Base-by-base conservation (phyloP, 176 grass and related monocot species). In the Neostapfia colusana region DNA sequence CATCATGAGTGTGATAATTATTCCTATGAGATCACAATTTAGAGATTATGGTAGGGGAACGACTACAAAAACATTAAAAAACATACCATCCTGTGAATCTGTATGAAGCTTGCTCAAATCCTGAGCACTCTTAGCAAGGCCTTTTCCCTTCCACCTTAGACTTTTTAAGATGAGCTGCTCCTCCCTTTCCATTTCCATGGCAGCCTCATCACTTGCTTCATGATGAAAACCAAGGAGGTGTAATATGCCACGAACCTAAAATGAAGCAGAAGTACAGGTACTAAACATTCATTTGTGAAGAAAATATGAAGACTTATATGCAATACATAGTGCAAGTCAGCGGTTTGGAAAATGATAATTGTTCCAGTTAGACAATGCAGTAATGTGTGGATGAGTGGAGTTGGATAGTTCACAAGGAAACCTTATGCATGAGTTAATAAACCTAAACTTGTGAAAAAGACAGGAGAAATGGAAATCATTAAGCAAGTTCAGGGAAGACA, bases 241-340 rank as follows among this genome's bases (percentile, higher is more conserved):
- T 77, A 98, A 84, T 79, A 98, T 78, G 48, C 95, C 95, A 63
- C 86, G 89, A 88, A 94, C 89, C 95, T 98, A 85, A 70, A 62
- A 69, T 34, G 72, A 34, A 62, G 65, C 55, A 37, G 26, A 68
- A 56, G 10, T 27, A 34, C 24, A 60, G 25, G 10, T 60, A 60
- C 65, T 64, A 54, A 78, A 55, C 12, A 46, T 42, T 73, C 50
- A 14, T 38, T 46, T 35, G 23, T 41, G 23, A 36, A 59, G 20
- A 23, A 48, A 48, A 67, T 17, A 26, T 60, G 34, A 38, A 67
- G 40, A 24, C 20, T 17, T 37, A 14, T 34, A 68, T 9, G 40
- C 17, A 67, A 31, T 28, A 67, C 66, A 75, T 2, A 9, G 26
- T 41, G 18, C 45, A 79, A 26, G 35, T 46, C 67, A 65, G 20